Percentiles rank a stretch among this genome's conserved stretches.
Conservation (phyloP, 2,329 filamentous ascomycete genomes). For the Microcyclospora pomicola region DNA sequence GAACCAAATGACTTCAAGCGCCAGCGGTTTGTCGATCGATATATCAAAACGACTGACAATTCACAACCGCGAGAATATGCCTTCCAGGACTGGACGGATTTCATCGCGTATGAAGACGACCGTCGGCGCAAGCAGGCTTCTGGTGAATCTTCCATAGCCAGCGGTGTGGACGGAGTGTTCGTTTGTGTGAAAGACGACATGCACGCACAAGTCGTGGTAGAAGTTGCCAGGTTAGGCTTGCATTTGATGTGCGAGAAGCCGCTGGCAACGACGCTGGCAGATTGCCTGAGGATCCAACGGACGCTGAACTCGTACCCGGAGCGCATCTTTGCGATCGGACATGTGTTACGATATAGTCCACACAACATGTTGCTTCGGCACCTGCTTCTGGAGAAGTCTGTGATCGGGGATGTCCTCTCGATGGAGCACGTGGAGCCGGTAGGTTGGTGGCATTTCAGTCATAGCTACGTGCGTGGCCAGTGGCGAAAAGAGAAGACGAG, state of each 20-base stretch:
- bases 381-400: constrained; percentile 58
- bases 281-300: constrained; percentile 56
- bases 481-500: constrained; percentile 70
- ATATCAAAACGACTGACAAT: constrained; percentile 35
- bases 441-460: constrained; percentile 90
- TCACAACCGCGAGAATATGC: constrained; percentile 53
- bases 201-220: constrained; percentile 68
- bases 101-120: constrained; percentile 54
- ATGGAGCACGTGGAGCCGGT: constrained; percentile 89
- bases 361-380: constrained; percentile 78
- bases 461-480: constrained; percentile 84
- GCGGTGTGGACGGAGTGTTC: constrained; percentile 44
- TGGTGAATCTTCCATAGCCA: constrained; percentile 26
- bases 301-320: constrained; percentile 13
- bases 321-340: constrained; percentile 72
- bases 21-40: constrained; percentile 50
- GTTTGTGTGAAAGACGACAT: constrained; percentile 75
- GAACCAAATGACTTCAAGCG: constrained; percentile 73
- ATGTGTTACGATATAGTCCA: constrained; percentile 84
- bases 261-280: constrained; percentile 61
- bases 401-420: constrained; percentile 73
- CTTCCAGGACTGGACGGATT: constrained; percentile 63
- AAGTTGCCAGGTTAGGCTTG: constrained; percentile 52
- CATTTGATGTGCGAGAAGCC: constrained; percentile 96
- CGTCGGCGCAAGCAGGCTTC: constrained; percentile 43